These are phyloP conservation scores for Vitis riparia DNA, from an alignment of 164 flowering plant genomes.

Conservation along the genomic window DNA sequence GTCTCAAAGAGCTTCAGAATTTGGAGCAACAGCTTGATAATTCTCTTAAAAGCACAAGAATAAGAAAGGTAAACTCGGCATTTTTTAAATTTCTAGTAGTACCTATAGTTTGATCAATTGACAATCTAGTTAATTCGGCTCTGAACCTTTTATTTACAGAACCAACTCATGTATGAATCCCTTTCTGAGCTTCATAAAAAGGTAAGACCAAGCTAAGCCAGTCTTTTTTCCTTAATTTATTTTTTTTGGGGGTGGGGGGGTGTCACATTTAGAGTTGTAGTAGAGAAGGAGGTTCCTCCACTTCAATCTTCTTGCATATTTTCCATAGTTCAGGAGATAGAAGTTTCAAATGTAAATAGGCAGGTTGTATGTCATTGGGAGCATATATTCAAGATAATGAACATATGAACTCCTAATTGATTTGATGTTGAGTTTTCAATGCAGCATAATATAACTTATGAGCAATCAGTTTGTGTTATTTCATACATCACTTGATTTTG, in stretches of 20 bases:
- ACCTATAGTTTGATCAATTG: no score
- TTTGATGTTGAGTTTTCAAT: no score
- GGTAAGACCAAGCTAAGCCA: conserved; percentile 24
- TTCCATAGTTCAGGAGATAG: not conserved
- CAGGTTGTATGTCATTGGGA: no score
- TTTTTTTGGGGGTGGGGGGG: no score
- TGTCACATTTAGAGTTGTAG: no score
- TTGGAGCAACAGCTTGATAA: conserved; percentile 59
- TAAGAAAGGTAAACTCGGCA: conserved; percentile 38
- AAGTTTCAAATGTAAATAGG: not conserved
- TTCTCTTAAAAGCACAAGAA: conserved; percentile 47
- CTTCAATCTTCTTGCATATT: not conserved
- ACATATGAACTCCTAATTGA: no score
- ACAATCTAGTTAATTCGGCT: not conserved
- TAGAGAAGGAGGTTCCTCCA: no score
- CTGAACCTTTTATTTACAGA: conserved; percentile 30
- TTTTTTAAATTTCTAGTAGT: no score
- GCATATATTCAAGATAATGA: no score
- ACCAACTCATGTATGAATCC: conserved; percentile 57
- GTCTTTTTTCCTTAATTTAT: no score
- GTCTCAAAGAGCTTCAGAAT: conserved; percentile 58
- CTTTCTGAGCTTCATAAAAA: conserved; percentile 56
- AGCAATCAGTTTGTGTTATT: not conserved
- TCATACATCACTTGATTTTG: not conserved
- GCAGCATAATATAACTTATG: not conserved